phyloP scores from a whole-genome alignment of 2,329 filamentous ascomycete species.

The Neofusicoccum sp. region DNA sequence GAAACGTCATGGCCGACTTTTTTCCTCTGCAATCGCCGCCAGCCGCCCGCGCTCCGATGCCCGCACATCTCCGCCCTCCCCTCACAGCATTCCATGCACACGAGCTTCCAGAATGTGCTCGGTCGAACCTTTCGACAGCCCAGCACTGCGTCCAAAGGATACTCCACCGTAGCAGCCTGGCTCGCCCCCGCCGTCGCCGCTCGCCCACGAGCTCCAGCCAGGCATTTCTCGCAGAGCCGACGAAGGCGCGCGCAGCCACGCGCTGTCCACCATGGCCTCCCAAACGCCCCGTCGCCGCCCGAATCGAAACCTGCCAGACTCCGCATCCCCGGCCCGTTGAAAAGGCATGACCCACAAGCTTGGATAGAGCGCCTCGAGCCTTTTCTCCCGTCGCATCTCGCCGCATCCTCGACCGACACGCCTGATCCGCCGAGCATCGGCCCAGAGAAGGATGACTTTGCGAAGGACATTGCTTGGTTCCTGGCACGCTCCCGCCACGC shows the following conservation, averaged over 20 bases:
- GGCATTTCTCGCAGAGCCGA: constrained; percentile 32
- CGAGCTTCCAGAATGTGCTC: constrained; percentile 40
- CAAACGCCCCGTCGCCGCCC: background rate
- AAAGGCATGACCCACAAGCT: constrained; percentile 28
- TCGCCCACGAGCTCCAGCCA: constrained; percentile 26
- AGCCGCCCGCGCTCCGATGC: constrained; percentile 3
- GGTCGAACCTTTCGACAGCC: constrained; percentile 38
- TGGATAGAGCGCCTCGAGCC: constrained; percentile 41
- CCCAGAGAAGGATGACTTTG: constrained; percentile 19
- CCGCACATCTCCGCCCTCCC: background rate
- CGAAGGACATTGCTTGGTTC: constrained; percentile 29
- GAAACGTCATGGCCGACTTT: constrained; percentile 17
- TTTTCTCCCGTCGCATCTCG: constrained; percentile 40
- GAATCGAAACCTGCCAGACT: background rate
- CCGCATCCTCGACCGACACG: constrained; percentile 11
- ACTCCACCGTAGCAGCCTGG: constrained; percentile 35
- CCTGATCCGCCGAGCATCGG: constrained; percentile 24
- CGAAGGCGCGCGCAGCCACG: constrained; percentile 23
- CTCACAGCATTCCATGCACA: constrained; percentile 39
- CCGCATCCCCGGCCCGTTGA: background rate
- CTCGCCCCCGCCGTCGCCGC: constrained; percentile 35
- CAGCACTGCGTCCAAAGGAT: constrained; percentile 26
- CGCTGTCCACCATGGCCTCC: background rate
- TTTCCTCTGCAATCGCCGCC: constrained; percentile 1
- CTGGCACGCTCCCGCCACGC: constrained; percentile 28